These are phyloP conservation scores for Lodderomyces oxycetoniae DNA, from an alignment of 1,139 yeast species.

Conservation along the genomic window DNA sequence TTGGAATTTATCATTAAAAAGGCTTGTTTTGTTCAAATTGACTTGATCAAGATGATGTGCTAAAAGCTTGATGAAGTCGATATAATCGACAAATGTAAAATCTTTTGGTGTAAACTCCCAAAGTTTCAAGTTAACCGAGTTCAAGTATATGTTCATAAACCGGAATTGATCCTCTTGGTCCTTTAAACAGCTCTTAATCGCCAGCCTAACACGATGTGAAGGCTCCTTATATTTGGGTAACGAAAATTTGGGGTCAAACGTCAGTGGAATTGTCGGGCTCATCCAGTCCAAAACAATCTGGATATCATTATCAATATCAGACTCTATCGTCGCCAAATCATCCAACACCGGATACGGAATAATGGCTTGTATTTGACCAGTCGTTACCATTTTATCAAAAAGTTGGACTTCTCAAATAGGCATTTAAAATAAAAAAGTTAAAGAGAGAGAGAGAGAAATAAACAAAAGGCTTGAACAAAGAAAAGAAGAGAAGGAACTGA, in stretches of 20 bases:
- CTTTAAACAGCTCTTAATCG: slow-evolving; percentile 36
- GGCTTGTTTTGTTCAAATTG: slow-evolving; percentile 19
- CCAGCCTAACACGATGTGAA: slow-evolving; percentile 33
- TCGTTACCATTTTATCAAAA: no score
- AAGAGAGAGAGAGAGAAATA: no score
- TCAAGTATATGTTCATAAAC: slow-evolving; percentile 33
- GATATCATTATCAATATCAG: slow-evolving; percentile 42
- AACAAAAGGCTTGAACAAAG: no score
- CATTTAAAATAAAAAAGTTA: no score
- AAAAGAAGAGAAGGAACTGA: no score
- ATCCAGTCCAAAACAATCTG: slow-evolving; percentile 38
- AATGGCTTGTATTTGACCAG: slow-evolving; percentile 7
- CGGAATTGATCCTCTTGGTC: slow-evolving; percentile 31
- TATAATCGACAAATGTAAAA: slow-evolving; percentile 13
- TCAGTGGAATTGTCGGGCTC: slow-evolving; percentile 24
- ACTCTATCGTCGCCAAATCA: slow-evolving; percentile 19
- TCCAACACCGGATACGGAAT: slow-evolving; percentile 20
- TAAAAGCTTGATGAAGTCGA: slow-evolving; percentile 17
- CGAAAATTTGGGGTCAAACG: slow-evolving; percentile 4
- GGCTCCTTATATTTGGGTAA: slow-evolving; percentile 22
- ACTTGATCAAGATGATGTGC: slow-evolving; percentile 16
- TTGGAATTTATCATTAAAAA: slow-evolving; percentile 25
- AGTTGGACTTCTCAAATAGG: no score
- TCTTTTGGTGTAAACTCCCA: background rate
- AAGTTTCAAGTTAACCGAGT: slow-evolving; percentile 23